These are phyloP conservation scores for Penicillium longicatenatum DNA, from an alignment of 495 filamentous ascomycete species.

Conservation along the genomic window DNA sequence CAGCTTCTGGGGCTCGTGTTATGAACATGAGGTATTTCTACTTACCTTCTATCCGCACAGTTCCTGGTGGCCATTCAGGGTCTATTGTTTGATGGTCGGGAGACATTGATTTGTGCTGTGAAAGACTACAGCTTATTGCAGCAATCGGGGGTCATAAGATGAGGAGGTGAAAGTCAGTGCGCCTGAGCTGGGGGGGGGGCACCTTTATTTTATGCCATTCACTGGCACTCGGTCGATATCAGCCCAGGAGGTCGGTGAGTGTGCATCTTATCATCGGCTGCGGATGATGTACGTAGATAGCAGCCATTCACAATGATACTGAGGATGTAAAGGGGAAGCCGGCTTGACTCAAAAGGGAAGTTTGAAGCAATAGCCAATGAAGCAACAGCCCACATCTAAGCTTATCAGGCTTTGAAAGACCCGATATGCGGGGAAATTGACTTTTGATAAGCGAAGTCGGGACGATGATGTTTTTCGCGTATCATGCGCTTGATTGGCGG, in stretches of 20 bases:
- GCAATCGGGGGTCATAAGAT: neutral
- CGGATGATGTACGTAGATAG: neutral
- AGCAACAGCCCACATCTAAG: neutral
- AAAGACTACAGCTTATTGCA: neutral
- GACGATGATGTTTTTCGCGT: conserved; percentile 10
- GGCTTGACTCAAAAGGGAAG: conserved; percentile 23
- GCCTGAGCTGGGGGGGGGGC: neutral
- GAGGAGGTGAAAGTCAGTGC: neutral
- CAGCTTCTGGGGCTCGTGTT: neutral
- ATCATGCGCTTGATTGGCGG: neutral
- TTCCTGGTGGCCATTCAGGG: conserved; percentile 26
- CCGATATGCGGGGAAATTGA: conserved; percentile 8
- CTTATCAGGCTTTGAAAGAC: conserved; percentile 12
- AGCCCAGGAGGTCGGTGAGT: neutral
- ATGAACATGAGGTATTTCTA: neutral
- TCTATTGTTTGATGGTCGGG: conserved; percentile 6
- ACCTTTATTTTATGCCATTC: neutral
- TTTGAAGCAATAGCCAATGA: conserved; percentile 27
- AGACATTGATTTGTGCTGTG: conserved; percentile 7
- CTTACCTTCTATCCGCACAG: conserved; percentile 22
- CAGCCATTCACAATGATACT: conserved; percentile 17
- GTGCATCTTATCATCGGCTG: conserved; percentile 14
- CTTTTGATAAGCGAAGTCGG: conserved; percentile 5
- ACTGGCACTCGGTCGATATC: neutral
- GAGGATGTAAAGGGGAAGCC: neutral